These are phyloP conservation scores for Nigrospora sphaerica DNA, from an alignment of 2,329 filamentous ascomycete species.

Conservation along the genomic window DNA sequence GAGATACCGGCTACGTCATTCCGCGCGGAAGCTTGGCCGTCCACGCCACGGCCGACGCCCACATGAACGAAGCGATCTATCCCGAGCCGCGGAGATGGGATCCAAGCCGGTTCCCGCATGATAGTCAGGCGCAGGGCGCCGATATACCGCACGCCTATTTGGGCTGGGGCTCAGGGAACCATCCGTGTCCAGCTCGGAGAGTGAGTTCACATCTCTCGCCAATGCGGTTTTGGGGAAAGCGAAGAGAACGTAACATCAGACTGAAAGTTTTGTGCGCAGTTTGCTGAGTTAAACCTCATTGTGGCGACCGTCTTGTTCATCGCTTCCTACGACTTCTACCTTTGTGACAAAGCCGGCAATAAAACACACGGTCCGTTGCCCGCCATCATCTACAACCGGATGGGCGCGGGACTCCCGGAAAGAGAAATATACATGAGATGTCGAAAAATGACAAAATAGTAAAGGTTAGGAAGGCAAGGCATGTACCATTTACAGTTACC, in stretches of 20 bases:
- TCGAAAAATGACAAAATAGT: too few species aligned
- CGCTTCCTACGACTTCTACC: not conserved
- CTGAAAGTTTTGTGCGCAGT: not conserved
- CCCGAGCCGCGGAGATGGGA: not conserved
- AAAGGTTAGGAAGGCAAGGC: too few species aligned
- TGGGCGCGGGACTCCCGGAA: not conserved
- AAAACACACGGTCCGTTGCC: not conserved
- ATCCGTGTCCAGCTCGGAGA: not conserved
- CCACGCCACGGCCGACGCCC: conserved; percentile 1
- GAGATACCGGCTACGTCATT: not conserved
- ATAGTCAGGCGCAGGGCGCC: not conserved
- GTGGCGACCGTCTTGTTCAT: conserved; percentile 3
- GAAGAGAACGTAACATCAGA: not conserved
- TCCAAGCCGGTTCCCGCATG: not conserved
- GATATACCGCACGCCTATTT: conserved; percentile 1
- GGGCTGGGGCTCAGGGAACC: conserved; percentile 3
- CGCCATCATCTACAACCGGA: not conserved
- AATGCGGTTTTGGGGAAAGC: not conserved
- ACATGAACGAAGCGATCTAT: not conserved
- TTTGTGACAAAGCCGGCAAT: not conserved
- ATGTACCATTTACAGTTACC: too few species aligned
- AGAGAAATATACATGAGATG: not conserved
- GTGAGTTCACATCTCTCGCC: not conserved
- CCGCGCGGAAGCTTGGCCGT: not conserved
- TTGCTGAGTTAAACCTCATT: conserved; percentile 2